Conservation (phyloP, 768 basidiomycete genomes). For the Strobilomyces dryophilus region DNA sequence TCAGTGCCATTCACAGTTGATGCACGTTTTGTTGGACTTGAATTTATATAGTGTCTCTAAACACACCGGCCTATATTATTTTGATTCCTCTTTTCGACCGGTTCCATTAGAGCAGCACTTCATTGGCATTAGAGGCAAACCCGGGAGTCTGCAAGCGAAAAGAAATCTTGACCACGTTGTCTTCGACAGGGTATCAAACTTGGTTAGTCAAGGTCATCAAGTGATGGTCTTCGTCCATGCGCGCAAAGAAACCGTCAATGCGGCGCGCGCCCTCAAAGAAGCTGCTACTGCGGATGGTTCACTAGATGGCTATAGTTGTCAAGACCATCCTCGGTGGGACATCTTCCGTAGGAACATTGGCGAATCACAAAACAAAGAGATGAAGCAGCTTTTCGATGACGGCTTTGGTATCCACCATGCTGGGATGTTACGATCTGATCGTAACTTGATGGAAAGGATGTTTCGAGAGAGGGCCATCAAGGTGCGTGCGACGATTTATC, state of each 20-base stretch:
- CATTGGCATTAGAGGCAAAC: slow-evolving; percentile 87
- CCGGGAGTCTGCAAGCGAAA: slow-evolving; percentile 64
- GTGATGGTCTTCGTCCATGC: slow-evolving; percentile 99
- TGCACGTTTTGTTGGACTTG: not conserved
- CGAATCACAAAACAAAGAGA: slow-evolving; percentile 88
- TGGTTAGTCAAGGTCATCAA: slow-evolving; percentile 91
- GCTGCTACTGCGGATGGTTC: slow-evolving; percentile 66
- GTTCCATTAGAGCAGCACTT: slow-evolving; percentile 98
- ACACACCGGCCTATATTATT: slow-evolving; percentile 89
- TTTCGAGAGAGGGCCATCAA: slow-evolving; percentile 91
- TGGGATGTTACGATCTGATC: slow-evolving; percentile 91
- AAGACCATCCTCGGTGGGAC: slow-evolving; percentile 75
- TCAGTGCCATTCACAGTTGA: slow-evolving; percentile 28
- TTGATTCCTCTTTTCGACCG: slow-evolving; percentile 95
- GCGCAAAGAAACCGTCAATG: slow-evolving; percentile 95
- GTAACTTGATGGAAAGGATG: slow-evolving; percentile 93
- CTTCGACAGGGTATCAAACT: slow-evolving; percentile 84
- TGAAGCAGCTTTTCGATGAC: slow-evolving; percentile 87
- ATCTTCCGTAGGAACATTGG: slow-evolving; percentile 75
- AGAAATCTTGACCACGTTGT: slow-evolving; percentile 86
- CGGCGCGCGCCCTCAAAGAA: slow-evolving; percentile 78
- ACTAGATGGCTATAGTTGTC: slow-evolving; percentile 73
- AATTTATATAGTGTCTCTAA: slow-evolving; percentile 67
- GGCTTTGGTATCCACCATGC: slow-evolving; percentile 99
- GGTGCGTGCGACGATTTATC: slow-evolving; percentile 38